These are phyloP conservation scores for Codiaeum variegatum DNA, from an alignment of 441 rosid species.

Conservation along the genomic window DNA sequence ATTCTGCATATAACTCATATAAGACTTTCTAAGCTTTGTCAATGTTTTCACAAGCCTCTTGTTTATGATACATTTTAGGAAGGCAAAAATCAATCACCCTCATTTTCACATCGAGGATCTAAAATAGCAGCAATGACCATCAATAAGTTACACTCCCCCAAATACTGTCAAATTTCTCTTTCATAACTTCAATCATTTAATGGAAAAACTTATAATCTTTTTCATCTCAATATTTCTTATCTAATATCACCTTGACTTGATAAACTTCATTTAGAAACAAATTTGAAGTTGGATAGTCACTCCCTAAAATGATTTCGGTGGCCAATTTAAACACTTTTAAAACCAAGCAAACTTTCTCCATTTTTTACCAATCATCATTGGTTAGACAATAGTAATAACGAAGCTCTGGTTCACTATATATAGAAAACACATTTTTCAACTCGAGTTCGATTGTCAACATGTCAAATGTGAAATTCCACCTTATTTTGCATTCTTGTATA, in stretches of 20 bases:
- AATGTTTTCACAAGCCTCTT: background rate
- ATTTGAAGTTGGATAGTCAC: background rate
- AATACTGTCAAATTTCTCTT: background rate
- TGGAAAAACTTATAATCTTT: background rate
- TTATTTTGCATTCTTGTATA: background rate
- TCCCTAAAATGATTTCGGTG: background rate
- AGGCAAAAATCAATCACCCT: background rate
- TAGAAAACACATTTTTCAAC: background rate
- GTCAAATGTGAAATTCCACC: background rate
- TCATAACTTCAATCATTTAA: background rate
- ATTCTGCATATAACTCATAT: background rate
- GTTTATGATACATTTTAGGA: background rate
- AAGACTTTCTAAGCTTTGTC: background rate
- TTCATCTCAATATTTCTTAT: background rate
- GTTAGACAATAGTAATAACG: background rate
- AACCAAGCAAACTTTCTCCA: background rate
- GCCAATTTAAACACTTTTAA: background rate
- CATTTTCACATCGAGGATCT: background rate
- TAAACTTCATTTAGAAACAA: background rate
- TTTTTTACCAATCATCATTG: background rate
- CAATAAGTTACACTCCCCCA: background rate
- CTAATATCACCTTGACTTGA: background rate
- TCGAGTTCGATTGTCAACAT: background rate
- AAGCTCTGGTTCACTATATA: background rate
- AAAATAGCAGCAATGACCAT: background rate